phyloP scores from a whole-genome alignment of 2,329 filamentous ascomycete species.

The Ceratocystiopsis brevicomis region DNA sequence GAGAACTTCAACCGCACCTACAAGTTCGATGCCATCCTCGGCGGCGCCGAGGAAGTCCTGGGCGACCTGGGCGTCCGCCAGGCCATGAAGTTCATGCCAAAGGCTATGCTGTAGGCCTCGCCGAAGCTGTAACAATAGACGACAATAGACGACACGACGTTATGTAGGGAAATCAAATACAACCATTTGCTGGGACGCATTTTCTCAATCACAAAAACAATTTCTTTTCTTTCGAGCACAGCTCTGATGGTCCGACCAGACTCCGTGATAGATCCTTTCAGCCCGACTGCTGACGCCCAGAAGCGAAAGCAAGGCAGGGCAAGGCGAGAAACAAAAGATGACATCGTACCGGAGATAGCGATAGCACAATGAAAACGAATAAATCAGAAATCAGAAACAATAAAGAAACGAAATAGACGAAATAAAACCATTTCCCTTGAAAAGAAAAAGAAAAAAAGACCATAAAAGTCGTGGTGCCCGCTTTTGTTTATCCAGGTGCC shows the following conservation, averaged over 20 bases:
- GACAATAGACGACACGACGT: too few relatives aligned
- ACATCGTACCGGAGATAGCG: too few relatives aligned
- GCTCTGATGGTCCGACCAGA: conserved; percentile 5
- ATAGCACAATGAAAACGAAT: conserved; percentile 1
- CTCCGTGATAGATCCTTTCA: conserved; percentile 9
- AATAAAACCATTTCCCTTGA: conserved; percentile 6
- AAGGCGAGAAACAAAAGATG: too few relatives aligned
- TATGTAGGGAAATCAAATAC: too few relatives aligned
- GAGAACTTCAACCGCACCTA: conserved; percentile 74
- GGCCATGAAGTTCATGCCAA: conserved; percentile 69
- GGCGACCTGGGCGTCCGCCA: conserved; percentile 68
- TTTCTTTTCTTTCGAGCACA: conserved; percentile 2
- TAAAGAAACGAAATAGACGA: conserved; percentile 1
- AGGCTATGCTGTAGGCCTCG: conserved; percentile 46
- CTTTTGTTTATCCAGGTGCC: conserved; percentile 16
- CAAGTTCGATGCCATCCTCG: conserved; percentile 63
- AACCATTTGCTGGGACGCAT: not conserved
- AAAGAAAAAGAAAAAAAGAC: conserved; percentile 8
- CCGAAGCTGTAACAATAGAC: not conserved
- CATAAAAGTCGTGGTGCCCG: conserved; percentile 6
- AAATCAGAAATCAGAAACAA: not conserved
- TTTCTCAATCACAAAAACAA: not conserved
- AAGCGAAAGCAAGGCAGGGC: too few relatives aligned
- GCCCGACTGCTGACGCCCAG: too few relatives aligned
- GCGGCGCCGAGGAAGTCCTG: conserved; percentile 68